Base-by-base conservation (phyloP, 2,329 filamentous ascomycete species). In the Phyllosticta citribraziliensis region DNA sequence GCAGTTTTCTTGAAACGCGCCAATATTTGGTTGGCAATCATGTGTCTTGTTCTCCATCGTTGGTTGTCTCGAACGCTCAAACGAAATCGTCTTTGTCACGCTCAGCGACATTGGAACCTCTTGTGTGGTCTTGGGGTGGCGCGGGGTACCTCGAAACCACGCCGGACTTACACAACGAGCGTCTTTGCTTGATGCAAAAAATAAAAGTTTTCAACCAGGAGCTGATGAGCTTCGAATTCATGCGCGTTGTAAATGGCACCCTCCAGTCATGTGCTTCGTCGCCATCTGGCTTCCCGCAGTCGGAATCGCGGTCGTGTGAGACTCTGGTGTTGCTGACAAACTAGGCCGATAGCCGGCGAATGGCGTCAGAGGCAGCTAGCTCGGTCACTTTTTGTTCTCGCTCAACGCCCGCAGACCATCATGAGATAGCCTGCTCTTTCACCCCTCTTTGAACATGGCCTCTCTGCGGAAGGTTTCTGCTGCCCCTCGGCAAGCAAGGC, bases 321-420 rank as follows among this genome's bases (percentile, higher is more conserved):
- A 9, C 12, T 47, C 40, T n/a, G 17, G 6, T 47, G 58, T n/a
- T 11, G 58, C 55, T 60, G 55, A 60, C 58, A 60, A 60, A 60
- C 35, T 6, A 53, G 53, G 33, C 58, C 58, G 58, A 60, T 56
- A 10, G 54, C 58, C 58, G 58, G 53, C 55, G 58, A 10, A 60
- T 60, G 58, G 58, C 58, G 58, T 60, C 58, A 60, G 58, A 55
- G 53, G 40, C 19, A 54, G 35, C 11, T 40, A 27, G 25, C 25
- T 40, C 35, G 53, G 52, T 10, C 27, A 60, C 35, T 52, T 60
- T 60, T 60, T 60, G 58, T 52, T 40, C 53, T 40, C 24, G 40
- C 2, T 54, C 33, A 56, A 53, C n/a, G 40, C 19, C 17, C n/a
- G 25, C 24, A 53, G 22, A 19, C 33, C 58, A 4, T 47, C 14